Conservation (phyloP, 208 protist species). For the Novymonas esmeraldas region DNA sequence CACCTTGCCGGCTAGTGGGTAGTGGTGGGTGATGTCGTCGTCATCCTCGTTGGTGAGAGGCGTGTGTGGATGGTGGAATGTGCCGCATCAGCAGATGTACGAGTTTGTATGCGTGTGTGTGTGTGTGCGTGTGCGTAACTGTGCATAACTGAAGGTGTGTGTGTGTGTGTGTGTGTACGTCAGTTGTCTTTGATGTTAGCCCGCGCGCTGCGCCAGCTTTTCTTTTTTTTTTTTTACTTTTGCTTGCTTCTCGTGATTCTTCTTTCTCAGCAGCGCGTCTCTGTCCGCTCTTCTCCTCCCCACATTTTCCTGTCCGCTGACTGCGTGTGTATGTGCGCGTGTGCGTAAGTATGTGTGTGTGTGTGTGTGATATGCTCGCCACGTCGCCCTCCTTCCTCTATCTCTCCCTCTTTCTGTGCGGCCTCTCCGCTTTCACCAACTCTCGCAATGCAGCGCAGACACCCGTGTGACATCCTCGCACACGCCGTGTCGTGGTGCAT, state of each 20-base stretch:
- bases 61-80: neutral
- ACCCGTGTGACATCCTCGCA: no score
- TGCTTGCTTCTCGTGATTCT: neutral
- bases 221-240: constrained; percentile 15
- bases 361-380: neutral
- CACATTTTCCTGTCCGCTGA: neutral
- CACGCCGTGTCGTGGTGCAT: no score
- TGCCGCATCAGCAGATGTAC: neutral
- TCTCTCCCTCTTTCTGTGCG: no score
- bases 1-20: no score
- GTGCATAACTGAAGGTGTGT: neutral
- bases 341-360: neutral
- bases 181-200: constrained; percentile 1
- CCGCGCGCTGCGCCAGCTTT: neutral
- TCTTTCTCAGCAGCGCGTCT: neutral
- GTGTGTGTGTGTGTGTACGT: constrained; percentile 6
- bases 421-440: no score
- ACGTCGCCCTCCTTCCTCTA: neutral
- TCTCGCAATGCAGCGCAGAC: no score
- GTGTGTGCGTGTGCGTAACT: neutral
- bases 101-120: neutral
- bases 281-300: neutral
- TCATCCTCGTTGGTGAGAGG: no score
- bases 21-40: no score
- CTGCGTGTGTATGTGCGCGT: neutral